A percentile compares a stretch with the other conserved stretches of the same genome.
Conservation (phyloP, 345 rosid genomes). For the Moricandia moricandioides region DNA sequence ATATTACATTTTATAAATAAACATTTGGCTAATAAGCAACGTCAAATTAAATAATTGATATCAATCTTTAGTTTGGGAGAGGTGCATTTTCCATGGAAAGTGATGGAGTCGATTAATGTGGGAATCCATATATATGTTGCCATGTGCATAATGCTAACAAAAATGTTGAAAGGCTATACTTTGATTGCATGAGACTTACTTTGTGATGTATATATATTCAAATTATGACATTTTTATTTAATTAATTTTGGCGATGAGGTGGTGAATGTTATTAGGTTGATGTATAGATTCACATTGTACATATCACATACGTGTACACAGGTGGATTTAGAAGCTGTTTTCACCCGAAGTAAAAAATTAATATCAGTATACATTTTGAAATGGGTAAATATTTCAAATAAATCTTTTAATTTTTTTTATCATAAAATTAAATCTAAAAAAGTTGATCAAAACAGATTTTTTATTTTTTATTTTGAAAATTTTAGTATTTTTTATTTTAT, state of each 20-base stretch:
- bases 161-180: conserved; percentile 14
- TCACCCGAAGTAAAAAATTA: too few relatives aligned
- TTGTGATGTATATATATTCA: conserved; percentile 1
- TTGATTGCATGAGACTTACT: conserved; percentile 19
- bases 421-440: too few relatives aligned
- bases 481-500: too few relatives aligned
- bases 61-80: conserved; percentile 13
- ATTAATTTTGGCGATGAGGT: not conserved
- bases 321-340: too few relatives aligned
- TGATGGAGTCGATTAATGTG: conserved; percentile 34
- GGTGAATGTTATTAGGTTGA: not conserved
- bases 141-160: conserved; percentile 35
- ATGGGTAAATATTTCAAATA: too few relatives aligned
- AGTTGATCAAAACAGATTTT: too few relatives aligned
- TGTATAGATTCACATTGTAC: too few relatives aligned
- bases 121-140: conserved; percentile 34
- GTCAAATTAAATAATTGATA: conserved; percentile 20
- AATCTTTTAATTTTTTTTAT: too few relatives aligned
- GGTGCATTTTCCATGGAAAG: conserved; percentile 26
- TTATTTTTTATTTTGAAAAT: too few relatives aligned
- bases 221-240: not conserved
- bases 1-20: too few relatives aligned
- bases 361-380: too few relatives aligned
- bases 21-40: not conserved
- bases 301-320: too few relatives aligned